These are phyloP conservation scores for Multifurca ochricompacta DNA, from an alignment of 768 basidiomycete genomes.

Conservation along the genomic window DNA sequence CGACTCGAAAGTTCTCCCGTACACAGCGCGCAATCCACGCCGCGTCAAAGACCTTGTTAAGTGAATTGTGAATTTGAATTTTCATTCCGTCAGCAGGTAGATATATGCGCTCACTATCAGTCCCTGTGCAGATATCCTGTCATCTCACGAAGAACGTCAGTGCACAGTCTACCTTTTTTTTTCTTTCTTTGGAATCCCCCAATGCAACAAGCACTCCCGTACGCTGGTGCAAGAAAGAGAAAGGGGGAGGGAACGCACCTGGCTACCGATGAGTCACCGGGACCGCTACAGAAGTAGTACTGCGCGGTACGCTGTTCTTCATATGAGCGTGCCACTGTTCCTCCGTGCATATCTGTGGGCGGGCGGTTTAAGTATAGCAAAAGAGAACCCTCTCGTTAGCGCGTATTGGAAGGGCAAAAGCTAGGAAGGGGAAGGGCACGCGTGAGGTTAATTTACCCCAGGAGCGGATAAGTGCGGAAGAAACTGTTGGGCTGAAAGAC, in stretches of 20 bases:
- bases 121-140: not conserved
- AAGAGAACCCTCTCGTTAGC: not conserved
- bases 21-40: not conserved
- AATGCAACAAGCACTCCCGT: too few relatives aligned
- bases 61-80: not conserved
- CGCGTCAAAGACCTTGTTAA: constrained; percentile 1
- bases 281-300: constrained; percentile 12
- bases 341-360: constrained; percentile 10
- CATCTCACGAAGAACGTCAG: not conserved
- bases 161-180: not conserved
- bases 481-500: constrained; percentile 12
- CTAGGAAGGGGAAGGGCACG: not conserved
- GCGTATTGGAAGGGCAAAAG: not conserved
- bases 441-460: constrained; percentile 5
- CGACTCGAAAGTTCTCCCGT: not conserved
- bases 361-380: too few relatives aligned
- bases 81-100: not conserved
- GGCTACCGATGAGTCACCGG: constrained; percentile 11
- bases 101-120: not conserved
- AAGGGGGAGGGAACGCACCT: not conserved
- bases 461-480: not conserved
- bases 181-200: too few relatives aligned
- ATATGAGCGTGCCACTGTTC: constrained; percentile 5
- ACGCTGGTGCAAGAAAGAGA: too few relatives aligned
- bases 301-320: constrained; percentile 2